Evolutionary conservation across 2,329 filamentous ascomycete genomes (phyloP).

Genomic region (Hypoxylon rubiginosum): DNA sequence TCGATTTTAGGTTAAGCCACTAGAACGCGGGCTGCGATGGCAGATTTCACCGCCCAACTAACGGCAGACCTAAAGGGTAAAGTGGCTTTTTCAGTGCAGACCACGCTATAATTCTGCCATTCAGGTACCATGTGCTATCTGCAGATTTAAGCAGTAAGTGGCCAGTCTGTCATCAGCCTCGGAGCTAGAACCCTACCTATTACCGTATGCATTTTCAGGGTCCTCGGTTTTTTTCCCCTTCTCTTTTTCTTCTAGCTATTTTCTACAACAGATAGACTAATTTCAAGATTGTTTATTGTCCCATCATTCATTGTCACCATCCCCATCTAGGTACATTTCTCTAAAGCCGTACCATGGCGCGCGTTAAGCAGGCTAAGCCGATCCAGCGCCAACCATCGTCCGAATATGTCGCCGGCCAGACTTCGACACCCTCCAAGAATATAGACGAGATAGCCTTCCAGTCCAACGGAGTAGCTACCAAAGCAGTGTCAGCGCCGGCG

Average conservation of each 20-base stretch:
- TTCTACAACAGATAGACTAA: slow-evolving; percentile 15
- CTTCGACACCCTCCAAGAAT: slow-evolving; percentile 44
- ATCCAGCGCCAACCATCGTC: slow-evolving; percentile 75
- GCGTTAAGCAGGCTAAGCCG: slow-evolving; percentile 76
- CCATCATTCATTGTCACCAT: neutral
- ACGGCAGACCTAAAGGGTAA: slow-evolving; percentile 21
- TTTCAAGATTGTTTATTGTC: slow-evolving; percentile 11
- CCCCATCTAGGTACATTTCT: neutral
- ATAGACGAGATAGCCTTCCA: slow-evolving; percentile 50
- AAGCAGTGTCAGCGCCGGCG: slow-evolving; percentile 35
- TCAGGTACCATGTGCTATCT: neutral
- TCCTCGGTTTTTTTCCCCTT: neutral
- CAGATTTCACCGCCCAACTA: slow-evolving; percentile 38
- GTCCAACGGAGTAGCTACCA: slow-evolving; percentile 46
- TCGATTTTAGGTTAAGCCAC: neutral
- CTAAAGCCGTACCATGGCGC: slow-evolving; percentile 68
- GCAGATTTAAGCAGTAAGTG: slow-evolving; percentile 21
- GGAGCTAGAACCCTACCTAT: slow-evolving; percentile 27
- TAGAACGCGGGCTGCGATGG: slow-evolving; percentile 10
- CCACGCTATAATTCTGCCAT: slow-evolving; percentile 48
- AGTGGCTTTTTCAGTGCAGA: slow-evolving; percentile 22
- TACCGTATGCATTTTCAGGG: slow-evolving; percentile 15
- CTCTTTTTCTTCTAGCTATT: slow-evolving; percentile 21
- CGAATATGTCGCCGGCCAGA: slow-evolving; percentile 66
- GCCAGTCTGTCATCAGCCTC: slow-evolving; percentile 42